A percentile compares a stretch with the other conserved stretches of the same genome.
Conservation (phyloP, 805 yeast species). For the Starmerella floricola region DNA sequence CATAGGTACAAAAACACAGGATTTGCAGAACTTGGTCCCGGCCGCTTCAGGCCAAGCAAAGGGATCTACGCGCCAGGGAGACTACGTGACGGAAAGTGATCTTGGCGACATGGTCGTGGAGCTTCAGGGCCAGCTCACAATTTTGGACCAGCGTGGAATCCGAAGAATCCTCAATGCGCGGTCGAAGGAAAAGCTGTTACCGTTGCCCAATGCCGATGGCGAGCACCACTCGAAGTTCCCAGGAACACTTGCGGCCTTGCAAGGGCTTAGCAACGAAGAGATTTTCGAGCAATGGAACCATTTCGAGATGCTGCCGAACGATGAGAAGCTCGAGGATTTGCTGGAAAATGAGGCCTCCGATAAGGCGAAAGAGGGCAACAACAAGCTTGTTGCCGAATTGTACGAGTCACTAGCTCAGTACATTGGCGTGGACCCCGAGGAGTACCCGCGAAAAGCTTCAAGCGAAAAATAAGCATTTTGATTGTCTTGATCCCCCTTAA, state of each 20-base stretch:
- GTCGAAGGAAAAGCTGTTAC: conserved; percentile 24
- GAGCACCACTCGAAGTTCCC: conserved; percentile 18
- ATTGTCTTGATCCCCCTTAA: too few relatives aligned
- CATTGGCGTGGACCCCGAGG: conserved; percentile 15
- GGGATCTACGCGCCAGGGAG: conserved; percentile 7
- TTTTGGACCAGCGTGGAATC: conserved; percentile 59
- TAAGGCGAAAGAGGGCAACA: conserved; percentile 12
- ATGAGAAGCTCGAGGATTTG: conserved; percentile 17
- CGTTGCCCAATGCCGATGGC: conserved; percentile 22
- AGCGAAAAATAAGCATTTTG: too few relatives aligned
- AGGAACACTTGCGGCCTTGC: conserved; percentile 12
- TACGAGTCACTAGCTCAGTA: conserved; percentile 16
- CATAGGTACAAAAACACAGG: conserved; percentile 18
- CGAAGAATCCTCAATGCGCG: conserved; percentile 57
- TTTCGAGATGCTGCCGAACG: conserved; percentile 18
- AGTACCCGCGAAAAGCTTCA: conserved; percentile 11
- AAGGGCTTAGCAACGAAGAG: conserved; percentile 7
- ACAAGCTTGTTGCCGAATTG: conserved; percentile 14
- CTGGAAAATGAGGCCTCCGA: conserved; percentile 8
- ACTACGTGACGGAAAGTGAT: conserved; percentile 61
- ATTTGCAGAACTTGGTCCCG: conserved; percentile 21
- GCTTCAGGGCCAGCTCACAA: conserved; percentile 74
- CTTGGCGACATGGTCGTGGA: conserved; percentile 78
- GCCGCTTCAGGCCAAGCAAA: conserved; percentile 7
- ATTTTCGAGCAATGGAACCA: conserved; percentile 20